Conservation (phyloP, 129 eudicot species). For the Calendula officinalis region DNA sequence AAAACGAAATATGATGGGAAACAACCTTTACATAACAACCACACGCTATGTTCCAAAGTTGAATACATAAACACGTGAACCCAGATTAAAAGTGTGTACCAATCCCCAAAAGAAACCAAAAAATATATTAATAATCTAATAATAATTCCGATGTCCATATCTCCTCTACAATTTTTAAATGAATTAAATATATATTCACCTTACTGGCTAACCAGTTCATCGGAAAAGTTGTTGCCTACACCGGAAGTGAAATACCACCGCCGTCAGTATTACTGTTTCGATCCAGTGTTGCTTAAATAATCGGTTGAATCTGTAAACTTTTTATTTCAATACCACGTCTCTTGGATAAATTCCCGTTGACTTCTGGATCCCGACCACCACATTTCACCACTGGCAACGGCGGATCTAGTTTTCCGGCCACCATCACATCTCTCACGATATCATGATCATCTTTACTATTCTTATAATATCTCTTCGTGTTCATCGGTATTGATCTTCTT, state of each 20-base stretch:
- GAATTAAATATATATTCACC: background rate
- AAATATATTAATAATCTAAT: slow-evolving; percentile 12
- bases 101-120: slow-evolving; percentile 23
- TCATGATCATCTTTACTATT: slow-evolving; percentile 23
- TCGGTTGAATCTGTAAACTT: slow-evolving; percentile 52
- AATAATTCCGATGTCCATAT: background rate
- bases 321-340: slow-evolving; percentile 46
- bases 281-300: slow-evolving; percentile 18
- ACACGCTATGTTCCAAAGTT: slow-evolving; percentile 40
- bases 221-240: slow-evolving; percentile 12
- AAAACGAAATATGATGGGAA: slow-evolving; percentile 23
- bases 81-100: slow-evolving; percentile 20
- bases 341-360: slow-evolving; percentile 52
- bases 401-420: slow-evolving; percentile 62
- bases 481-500: slow-evolving; percentile 9
- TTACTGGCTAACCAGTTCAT: background rate
- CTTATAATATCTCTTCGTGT: slow-evolving; percentile 3
- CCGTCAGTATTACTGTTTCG: slow-evolving; percentile 1
- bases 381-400: slow-evolving; percentile 85
- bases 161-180: background rate
- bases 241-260: background rate
- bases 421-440: slow-evolving; percentile 27
- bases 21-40: slow-evolving; percentile 32
- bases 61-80: slow-evolving; percentile 40
- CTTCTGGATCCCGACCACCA: slow-evolving; percentile 25